phyloP scores from a whole-genome alignment of 805 yeast genomes.

The Spathaspora passalidarum region DNA sequence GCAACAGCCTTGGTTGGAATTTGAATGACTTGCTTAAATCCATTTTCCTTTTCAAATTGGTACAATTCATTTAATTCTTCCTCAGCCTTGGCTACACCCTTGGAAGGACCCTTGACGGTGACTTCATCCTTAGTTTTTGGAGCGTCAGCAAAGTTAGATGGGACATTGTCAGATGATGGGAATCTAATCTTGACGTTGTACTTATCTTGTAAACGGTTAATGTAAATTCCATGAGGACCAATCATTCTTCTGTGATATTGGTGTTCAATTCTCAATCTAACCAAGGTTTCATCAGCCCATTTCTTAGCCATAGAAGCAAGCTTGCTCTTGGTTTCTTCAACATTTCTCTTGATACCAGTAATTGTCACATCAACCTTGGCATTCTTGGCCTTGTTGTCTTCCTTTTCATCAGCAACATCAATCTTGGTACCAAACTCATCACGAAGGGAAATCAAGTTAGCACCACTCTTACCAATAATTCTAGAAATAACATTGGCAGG shows the following conservation, averaged over 20 bases:
- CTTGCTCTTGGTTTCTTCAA: conserved; percentile 63
- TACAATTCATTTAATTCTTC: conserved; percentile 81
- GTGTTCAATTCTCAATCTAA: conserved; percentile 64
- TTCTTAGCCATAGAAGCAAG: conserved; percentile 60
- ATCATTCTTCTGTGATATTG: conserved; percentile 78
- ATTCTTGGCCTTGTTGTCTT: conserved; percentile 22
- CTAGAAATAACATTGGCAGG: conserved; percentile 70
- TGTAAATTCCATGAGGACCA: conserved; percentile 80
- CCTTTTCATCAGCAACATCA: conserved; percentile 62
- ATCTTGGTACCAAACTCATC: conserved; percentile 74
- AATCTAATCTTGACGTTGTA: conserved; percentile 79
- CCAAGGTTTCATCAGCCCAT: conserved; percentile 78
- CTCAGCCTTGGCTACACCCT: conserved; percentile 78
- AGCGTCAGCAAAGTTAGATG: conserved; percentile 25
- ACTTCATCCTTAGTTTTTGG: conserved; percentile 59
- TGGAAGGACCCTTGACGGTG: conserved; percentile 81
- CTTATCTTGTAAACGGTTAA: conserved; percentile 81
- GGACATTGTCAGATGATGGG: conserved; percentile 41
- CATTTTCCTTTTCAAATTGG: conserved; percentile 84
- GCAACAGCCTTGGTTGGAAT: conserved; percentile 78
- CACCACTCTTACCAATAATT: conserved; percentile 87
- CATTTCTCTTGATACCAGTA: conserved; percentile 77
- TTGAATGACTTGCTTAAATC: conserved; percentile 57
- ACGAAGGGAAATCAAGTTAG: conserved; percentile 62
- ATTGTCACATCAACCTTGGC: conserved; percentile 51